Percentiles rank a stretch among this genome's conserved stretches.
phyloP scores from a whole-genome alignment of 1,284 basidiomycete genomes.

The Ceratorhiza oryzae-sativae region DNA sequence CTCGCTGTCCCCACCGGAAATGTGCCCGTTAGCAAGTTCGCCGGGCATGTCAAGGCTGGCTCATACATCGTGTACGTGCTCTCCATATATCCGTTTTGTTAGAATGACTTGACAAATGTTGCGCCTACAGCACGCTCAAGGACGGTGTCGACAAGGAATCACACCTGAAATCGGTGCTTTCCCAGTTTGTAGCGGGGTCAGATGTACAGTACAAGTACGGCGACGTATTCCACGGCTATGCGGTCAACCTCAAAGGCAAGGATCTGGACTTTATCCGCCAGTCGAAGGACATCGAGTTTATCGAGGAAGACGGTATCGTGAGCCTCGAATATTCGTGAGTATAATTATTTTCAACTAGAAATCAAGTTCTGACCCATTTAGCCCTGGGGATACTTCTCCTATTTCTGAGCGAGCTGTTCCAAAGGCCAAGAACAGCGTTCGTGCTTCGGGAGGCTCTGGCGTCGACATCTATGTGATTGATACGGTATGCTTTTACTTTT shows the following conservation, averaged over 20 bases:
- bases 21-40: constrained; percentile 11
- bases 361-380: neutral
- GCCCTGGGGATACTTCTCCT: neutral
- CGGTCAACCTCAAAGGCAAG: constrained; percentile 28
- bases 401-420: neutral
- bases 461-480: constrained; percentile 38
- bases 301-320: constrained; percentile 35
- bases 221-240: constrained; percentile 40
- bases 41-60: constrained; percentile 13
- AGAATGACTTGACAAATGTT: neutral
- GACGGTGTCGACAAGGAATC: neutral
- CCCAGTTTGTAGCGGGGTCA: neutral
- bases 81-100: neutral
- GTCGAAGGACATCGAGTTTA: constrained; percentile 40
- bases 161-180: constrained; percentile 6
- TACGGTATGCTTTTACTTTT: constrained; percentile 1
- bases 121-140: constrained; percentile 10
- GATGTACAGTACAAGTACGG: constrained; percentile 33
- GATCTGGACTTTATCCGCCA: constrained; percentile 32
- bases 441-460: constrained; percentile 3
- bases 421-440: neutral
- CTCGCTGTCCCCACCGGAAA: constrained; percentile 24
- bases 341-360: neutral
- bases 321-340: neutral
- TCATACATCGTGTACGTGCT: constrained; percentile 26